Evolutionary conservation across 2,329 filamentous ascomycete genomes (phyloP).

Genomic region (Ilyonectria robusta): DNA sequence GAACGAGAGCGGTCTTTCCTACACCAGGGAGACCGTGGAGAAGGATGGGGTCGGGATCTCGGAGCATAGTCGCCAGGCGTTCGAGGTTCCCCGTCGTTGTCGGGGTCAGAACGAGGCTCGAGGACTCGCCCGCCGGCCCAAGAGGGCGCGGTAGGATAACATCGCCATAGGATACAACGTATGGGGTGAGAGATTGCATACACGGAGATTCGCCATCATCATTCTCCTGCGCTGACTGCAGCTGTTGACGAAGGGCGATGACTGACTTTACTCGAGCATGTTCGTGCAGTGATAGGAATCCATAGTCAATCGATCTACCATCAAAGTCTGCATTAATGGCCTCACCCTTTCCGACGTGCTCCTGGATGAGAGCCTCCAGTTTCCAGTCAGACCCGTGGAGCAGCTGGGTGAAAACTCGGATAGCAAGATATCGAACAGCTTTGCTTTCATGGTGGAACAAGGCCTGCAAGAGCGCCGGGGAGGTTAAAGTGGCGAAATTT

Average conservation of each 20-base stretch:
- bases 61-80: slow-evolving; percentile 76
- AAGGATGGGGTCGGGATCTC: slow-evolving; percentile 79
- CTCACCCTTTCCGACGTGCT: slow-evolving; percentile 73
- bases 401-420: slow-evolving; percentile 84
- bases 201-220: slow-evolving; percentile 29
- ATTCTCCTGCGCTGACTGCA: slow-evolving; percentile 44
- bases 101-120: slow-evolving; percentile 75
- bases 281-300: slow-evolving; percentile 76
- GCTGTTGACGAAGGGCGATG: slow-evolving; percentile 58
- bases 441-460: slow-evolving; percentile 74
- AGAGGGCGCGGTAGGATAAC: slow-evolving; percentile 77
- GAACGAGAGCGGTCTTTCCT: slow-evolving; percentile 90
- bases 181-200: slow-evolving; percentile 67
- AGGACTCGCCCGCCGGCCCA: slow-evolving; percentile 61
- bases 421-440: slow-evolving; percentile 82
- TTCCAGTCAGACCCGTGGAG: slow-evolving; percentile 86
- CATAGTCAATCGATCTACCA: slow-evolving; percentile 81
- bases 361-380: slow-evolving; percentile 77
- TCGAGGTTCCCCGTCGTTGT: slow-evolving; percentile 83
- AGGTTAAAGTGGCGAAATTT: slow-evolving; percentile 75
- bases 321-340: slow-evolving; percentile 81
- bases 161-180: slow-evolving; percentile 75
- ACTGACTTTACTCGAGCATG: slow-evolving; percentile 66
- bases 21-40: slow-evolving; percentile 87
- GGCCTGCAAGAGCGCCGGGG: slow-evolving; percentile 76